phyloP scores from a whole-genome alignment of 1,284 basidiomycete species.

The Microbotryomycetes sp. region DNA sequence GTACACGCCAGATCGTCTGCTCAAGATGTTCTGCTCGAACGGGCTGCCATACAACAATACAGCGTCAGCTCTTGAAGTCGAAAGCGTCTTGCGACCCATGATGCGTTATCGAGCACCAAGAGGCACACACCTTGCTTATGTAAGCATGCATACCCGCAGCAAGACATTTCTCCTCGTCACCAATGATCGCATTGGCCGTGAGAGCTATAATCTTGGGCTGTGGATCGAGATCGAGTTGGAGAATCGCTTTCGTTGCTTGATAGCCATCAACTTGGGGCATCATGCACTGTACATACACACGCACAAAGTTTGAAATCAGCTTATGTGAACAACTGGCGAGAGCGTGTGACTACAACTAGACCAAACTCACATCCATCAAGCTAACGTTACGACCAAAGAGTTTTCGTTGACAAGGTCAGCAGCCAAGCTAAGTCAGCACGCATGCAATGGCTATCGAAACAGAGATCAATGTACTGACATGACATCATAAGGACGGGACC shows the following conservation, averaged over 20 bases:
- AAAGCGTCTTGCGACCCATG: too few relatives aligned
- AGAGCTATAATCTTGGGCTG: constrained; percentile 32
- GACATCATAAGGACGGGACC: neutral
- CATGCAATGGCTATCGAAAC: too few relatives aligned
- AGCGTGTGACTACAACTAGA: too few relatives aligned
- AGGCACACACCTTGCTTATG: constrained; percentile 22
- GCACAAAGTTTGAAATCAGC: too few relatives aligned
- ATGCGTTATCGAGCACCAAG: too few relatives aligned
- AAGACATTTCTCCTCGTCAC: constrained; percentile 32
- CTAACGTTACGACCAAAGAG: too few relatives aligned
- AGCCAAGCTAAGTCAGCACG: too few relatives aligned
- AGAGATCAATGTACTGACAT: neutral
- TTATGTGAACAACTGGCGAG: too few relatives aligned
- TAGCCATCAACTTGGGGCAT: constrained; percentile 33
- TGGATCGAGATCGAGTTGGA: constrained; percentile 2
- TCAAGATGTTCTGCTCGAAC: neutral
- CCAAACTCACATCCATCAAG: too few relatives aligned
- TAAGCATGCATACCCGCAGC: constrained; percentile 32
- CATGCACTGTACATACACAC: too few relatives aligned
- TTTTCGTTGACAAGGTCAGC: too few relatives aligned
- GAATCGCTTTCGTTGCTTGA: constrained; percentile 30
- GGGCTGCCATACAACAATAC: neutral
- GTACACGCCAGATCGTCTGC: neutral
- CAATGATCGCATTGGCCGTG: constrained; percentile 33
- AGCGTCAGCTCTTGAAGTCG: too few relatives aligned